These are phyloP conservation scores for Solanum dulcamara DNA, from an alignment of 257 asterid species.

Conservation along the genomic window DNA sequence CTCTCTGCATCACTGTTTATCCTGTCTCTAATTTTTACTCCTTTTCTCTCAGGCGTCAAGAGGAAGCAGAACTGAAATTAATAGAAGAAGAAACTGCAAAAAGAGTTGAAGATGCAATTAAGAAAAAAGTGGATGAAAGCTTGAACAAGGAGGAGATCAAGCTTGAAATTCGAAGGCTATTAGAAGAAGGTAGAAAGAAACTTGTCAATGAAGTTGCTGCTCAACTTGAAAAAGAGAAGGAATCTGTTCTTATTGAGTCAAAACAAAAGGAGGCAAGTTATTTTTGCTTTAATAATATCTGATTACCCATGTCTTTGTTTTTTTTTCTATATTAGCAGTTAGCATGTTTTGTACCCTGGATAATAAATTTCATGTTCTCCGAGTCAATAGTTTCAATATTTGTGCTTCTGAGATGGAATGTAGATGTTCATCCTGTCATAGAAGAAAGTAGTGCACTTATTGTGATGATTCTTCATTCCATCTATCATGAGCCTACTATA, in stretches of 20 bases:
- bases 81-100: conserved; percentile 94
- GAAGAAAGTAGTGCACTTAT: not conserved
- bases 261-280: conserved; percentile 63
- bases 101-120: conserved; percentile 69
- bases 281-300: not conserved
- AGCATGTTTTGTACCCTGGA: not conserved
- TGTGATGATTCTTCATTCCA: not conserved
- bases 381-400: not conserved
- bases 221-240: conserved; percentile 81
- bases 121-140: conserved; percentile 67
- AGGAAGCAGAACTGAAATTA: conserved; percentile 80
- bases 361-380: not conserved
- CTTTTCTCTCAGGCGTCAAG: conserved; percentile 59
- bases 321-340: not conserved
- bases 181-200: conserved; percentile 78
- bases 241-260: conserved; percentile 56
- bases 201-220: conserved; percentile 65
- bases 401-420: not conserved
- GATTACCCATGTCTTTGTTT: not conserved
- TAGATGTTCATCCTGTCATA: not conserved
- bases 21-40: conserved; percentile 12
- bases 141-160: conserved; percentile 53
- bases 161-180: conserved; percentile 50
- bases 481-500: not conserved
- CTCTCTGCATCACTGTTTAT: not conserved